Evolutionary conservation across 2,329 filamentous ascomycete species (phyloP), one percentile per base, ranked within the genome.

Genomic region (Didymella sp.): DNA sequence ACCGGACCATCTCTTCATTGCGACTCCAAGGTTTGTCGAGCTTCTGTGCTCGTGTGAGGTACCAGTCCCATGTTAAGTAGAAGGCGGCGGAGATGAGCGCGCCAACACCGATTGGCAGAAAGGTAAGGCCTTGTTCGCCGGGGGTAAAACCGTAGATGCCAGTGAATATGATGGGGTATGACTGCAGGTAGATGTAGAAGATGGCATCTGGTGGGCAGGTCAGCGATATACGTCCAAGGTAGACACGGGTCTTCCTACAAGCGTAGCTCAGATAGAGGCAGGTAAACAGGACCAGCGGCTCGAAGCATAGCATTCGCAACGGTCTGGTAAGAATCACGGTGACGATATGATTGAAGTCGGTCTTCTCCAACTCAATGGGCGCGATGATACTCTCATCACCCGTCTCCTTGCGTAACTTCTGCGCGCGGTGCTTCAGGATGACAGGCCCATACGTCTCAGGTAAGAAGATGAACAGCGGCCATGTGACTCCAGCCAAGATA

Each of bases 111-210:
- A 93, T 87, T 27, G 88, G 84, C 6, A 92, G 79, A 74, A 90
- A 92, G 4, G 85, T 80, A 1, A 92, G 80, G 1, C 89, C 89
- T 28, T 85, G 84, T 25, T 85, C 79, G 19, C 89, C 87, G 0
- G 87, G 80, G 2, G 81, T 84, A 58, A 92, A 84, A 27, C 79
- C 77, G 72, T 92, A 92, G 4, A 87, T 80, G 22, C 76, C 80
- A 8, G 57, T 78, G 73, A 91, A 93, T 61, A 92, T 89, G 58
- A 68, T 85, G 70, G 72, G 87, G 71, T 88, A 93, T 2, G 89
- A 88, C 72, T 91, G 86, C 66, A 94, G 91, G 69, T 87, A 91
- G 76, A 93, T 90, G 80, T 86, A 88, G 60, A 88, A 85, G 58
- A 88, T 82, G 3, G 80, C 83, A 22, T 75, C 71, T 74, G 37